Base-by-base conservation (phyloP, 768 basidiomycete genomes). In the Collybia mongolica region DNA sequence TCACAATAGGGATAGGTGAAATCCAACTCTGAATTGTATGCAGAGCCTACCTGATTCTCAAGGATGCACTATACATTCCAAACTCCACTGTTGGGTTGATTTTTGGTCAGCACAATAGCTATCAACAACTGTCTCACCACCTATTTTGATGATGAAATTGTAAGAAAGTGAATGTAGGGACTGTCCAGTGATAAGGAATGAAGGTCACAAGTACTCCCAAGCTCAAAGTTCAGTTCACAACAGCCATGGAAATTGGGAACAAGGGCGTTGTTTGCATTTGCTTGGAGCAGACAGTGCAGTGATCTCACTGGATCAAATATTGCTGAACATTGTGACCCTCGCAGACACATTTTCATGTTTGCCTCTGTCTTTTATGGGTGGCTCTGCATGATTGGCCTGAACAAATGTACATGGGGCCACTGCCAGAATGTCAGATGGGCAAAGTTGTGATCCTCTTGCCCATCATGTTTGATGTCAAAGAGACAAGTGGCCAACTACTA, bases 401-500 rank as follows among this genome's bases (percentile, higher is more conserved):
- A 20, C 32, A 15, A 20, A 23, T n/a, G 44, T n/a, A n/a, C 44
- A 35, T 28, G 29, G 19, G n/a, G 18, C 18, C 14, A 9, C n/a
- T 12, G 29, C 24, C 44, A 45, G 37, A 32, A 20, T 23, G 32
- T 32, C 7, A 3, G 32, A 32, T 9, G 32, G 32, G 32, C 11
- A n/a, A n/a, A n/a, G 22, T 28, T 43, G 35, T 35, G 32, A 36
- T 15, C 44, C 32, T 22, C 19, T 20, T 23, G 22, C 6, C 24
- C 45, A 32, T 50, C 51, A 44, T 42, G 45, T 40, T 48, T 46
- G 32, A 88, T 88, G 88, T 84, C 84, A 8, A 83, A 82, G 59
- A 74, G 81, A 58, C 81, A 87, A 54, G 89, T 93, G 7, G 75
- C 88, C 11, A 92, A 93, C 61, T 92, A 84, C 65, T 90, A 89